Base-by-base conservation (phyloP, 2,329 filamentous ascomycete species). In the Pseudocercospora macadamiae region DNA sequence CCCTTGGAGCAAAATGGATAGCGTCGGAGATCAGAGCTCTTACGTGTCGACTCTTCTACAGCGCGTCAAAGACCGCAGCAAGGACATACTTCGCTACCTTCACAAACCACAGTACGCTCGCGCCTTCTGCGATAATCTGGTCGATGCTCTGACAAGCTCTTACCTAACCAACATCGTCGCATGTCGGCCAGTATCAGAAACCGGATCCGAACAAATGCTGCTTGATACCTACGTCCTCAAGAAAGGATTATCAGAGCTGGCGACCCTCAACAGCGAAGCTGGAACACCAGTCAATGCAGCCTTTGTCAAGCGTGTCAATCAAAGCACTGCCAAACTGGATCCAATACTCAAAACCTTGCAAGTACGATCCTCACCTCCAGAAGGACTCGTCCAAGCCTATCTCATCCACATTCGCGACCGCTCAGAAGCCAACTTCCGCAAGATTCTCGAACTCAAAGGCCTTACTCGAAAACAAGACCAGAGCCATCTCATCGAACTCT, bases 181-280 rank as follows among this genome's bases (percentile, higher is more conserved):
- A 71, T 96, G 92, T 76, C 88, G 88, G 66, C 95, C 95, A 0
- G 89, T 99, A 49, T 93, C 91, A 4, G 95, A 97, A 76, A 90
- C 92, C 55, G 95, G 93, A 10, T 95, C 95, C 9, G 93, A 99
- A 75, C 95, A 96, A 86, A 97, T 99, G 92, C 82, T 97, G 18
- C 85, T 99, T 3, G 95, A 99, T 76, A 93, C 93, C 64, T 97
- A 97, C 70, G 90, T 90, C 7, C 80, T 96, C 19, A 93, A 91
- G 58, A 92, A 93, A 70, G 86, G 86, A 1, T 87, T 96, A 60
- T 86, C 87, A 51, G 86, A 85, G 55, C 80, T 96, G 4, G 80
- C 92, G 61, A 87, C 83, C 18, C 80, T 81, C 69, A 86, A 79
- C 26, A 76, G 82, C 18, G 81, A 86, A 39, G 71, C 83, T 9